Base-by-base conservation (phyloP, 2,329 filamentous ascomycete species). In the Ophiostoma montium region DNA sequence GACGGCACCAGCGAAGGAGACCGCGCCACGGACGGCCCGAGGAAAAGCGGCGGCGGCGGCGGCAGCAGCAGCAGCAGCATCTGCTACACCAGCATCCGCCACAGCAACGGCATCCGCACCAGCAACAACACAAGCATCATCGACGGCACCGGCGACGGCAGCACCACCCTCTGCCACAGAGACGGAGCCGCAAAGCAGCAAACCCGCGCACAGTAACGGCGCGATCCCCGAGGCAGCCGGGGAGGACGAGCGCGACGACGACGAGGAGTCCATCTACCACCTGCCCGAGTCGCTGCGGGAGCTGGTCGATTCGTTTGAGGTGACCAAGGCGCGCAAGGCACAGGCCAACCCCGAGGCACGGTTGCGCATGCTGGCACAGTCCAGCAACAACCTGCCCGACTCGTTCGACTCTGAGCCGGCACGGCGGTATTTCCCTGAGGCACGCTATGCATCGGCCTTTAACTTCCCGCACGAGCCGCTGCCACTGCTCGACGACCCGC, bases 401-500 rank as follows among this genome's bases (percentile, higher is more conserved):
- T 73, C 80, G 6, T 66, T 76, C 31, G 92, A 98, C 65, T 77
- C 85, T 18, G 87, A 95, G 60, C 79, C 85, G 52, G 86, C 88
- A 19, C 78, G 83, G 53, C 82, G 83, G 57, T 95, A 95, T 69
- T 82, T 82, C 56, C 89, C 92, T 3, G 83, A 89, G 55, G 79
- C 82, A 55, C 84, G 83, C 23, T 86, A 86, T 65, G 80, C 83
- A 58, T 68, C 71, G 10, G 84, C 84, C 54, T 60, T 85, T 8
- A 86, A 92, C 57, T 98, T 94, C 64, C 92, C 92, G 7, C 87
- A 94, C 61, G 88, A 95, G 61, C 84, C 89, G n/a, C 72, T 95
- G 38, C 70, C 84, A 2, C 87, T 96, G 55, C 90, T 96, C 58
- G 88, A 95, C 58, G 88, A 98, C 64, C 85, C 87, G 32, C 75